Percentiles rank a stretch among this genome's conserved stretches.
phyloP scores from a whole-genome alignment of 179 eudicot species.

The Patellifolia procumbens region DNA sequence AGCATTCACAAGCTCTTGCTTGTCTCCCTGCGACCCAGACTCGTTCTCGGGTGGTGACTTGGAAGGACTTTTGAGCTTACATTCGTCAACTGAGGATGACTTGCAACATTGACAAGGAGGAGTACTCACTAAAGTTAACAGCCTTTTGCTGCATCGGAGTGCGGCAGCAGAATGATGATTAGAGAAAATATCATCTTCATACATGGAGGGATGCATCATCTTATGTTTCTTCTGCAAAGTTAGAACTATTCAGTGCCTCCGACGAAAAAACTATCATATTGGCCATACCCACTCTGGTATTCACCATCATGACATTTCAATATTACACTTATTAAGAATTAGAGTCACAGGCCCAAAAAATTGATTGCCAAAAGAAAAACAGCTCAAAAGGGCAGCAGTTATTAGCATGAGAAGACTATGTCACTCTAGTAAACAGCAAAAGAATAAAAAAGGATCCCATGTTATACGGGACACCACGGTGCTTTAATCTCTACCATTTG shows the following conservation, averaged over 20 bases:
- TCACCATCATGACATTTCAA: background rate
- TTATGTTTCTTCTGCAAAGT: conserved; percentile 38
- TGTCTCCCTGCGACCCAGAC: background rate
- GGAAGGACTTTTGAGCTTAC: conserved; percentile 4
- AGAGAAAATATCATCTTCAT: conserved; percentile 31
- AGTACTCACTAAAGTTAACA: conserved; percentile 25
- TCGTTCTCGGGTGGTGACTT: conserved; percentile 3
- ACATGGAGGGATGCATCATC: conserved; percentile 48
- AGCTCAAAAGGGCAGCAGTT: background rate
- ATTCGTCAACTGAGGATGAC: conserved; percentile 26
- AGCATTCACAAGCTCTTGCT: conserved; percentile 10
- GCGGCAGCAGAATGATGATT: conserved; percentile 30
- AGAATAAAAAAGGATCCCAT: background rate
- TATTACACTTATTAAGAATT: background rate
- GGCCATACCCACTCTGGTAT: background rate
- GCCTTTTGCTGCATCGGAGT: conserved; percentile 39
- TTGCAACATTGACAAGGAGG: conserved; percentile 48
- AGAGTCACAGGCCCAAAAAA: background rate
- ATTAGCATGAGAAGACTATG: no score
- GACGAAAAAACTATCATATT: conserved; percentile 7
- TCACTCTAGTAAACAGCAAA: background rate
- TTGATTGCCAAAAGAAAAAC: background rate
- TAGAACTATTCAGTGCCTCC: conserved; percentile 4
- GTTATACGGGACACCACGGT: background rate
- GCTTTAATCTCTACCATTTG: background rate